Evolutionary conservation across 139 green algal species (phyloP).

Genomic region (Coelastrella sp.): DNA sequence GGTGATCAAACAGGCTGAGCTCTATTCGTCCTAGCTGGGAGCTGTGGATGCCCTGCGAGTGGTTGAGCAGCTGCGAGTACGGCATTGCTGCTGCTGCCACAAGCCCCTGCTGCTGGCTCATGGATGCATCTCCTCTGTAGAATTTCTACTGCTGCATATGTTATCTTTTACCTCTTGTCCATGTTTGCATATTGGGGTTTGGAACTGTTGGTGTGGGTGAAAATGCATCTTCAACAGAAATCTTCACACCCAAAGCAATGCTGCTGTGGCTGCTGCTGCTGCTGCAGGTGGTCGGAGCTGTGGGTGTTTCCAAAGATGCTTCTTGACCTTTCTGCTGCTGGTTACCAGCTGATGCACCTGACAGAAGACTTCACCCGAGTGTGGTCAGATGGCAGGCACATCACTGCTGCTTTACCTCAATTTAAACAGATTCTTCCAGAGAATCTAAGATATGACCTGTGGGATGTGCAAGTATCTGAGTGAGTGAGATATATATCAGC

Average conservation of each 20-base stretch:
- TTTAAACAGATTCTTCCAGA: constrained; percentile 57
- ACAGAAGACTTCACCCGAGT: not conserved
- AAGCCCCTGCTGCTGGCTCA: too few species aligned
- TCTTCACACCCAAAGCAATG: not conserved
- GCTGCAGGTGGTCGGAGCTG: not conserved
- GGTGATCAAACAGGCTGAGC: too few species aligned
- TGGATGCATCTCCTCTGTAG: too few species aligned
- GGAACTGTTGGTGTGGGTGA: too few species aligned
- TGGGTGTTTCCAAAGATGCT: not conserved
- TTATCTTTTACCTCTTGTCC: too few species aligned
- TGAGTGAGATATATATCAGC: not conserved
- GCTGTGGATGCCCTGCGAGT: not conserved
- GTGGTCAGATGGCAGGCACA: not conserved
- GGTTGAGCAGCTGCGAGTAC: too few species aligned
- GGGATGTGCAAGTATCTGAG: constrained; percentile 57
- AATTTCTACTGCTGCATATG: too few species aligned
- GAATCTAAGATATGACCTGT: constrained; percentile 69
- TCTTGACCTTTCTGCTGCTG: not conserved
- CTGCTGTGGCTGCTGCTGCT: not conserved
- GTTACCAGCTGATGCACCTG: constrained; percentile 5
- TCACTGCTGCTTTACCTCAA: not conserved
- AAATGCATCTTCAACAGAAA: too few species aligned
- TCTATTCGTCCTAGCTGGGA: not conserved
- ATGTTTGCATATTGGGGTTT: too few species aligned
- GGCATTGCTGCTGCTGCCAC: too few species aligned